These are phyloP conservation scores for Hordeum pubiflorum DNA, from an alignment of 202 grass and related monocot genomes.

Conservation along the genomic window DNA sequence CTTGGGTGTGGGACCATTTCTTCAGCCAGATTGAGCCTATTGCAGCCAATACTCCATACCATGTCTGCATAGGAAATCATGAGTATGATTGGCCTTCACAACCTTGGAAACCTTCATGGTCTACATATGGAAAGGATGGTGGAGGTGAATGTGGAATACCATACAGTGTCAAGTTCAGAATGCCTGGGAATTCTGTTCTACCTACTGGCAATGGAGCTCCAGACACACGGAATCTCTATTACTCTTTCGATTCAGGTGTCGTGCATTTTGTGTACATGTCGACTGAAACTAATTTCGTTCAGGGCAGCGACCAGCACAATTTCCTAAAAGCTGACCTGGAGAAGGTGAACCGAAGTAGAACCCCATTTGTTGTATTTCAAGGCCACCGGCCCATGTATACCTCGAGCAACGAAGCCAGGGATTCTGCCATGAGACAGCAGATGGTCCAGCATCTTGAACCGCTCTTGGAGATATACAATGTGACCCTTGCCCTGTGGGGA, in stretches of 20 bases:
- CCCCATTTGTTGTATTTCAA: slow-evolving; percentile 77
- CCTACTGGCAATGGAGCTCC: slow-evolving; percentile 74
- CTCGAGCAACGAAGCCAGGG: slow-evolving; percentile 62
- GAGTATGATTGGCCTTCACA: slow-evolving; percentile 94
- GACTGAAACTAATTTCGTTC: slow-evolving; percentile 79
- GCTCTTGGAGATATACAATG: slow-evolving; percentile 66
- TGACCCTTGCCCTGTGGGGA: slow-evolving; percentile 87
- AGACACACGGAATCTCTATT: slow-evolving; percentile 77
- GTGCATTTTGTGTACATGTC: slow-evolving; percentile 97
- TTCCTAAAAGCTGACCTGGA: slow-evolving; percentile 77
- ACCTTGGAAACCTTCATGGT: slow-evolving; percentile 81
- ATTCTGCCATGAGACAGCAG: slow-evolving; percentile 45
- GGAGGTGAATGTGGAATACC: slow-evolving; percentile 94
- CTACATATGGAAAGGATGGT: slow-evolving; percentile 66
- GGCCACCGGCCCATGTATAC: slow-evolving; percentile 96
- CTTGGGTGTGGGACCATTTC: slow-evolving; percentile 98
- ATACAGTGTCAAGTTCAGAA: slow-evolving; percentile 87
- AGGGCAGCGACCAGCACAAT: slow-evolving; percentile 70
- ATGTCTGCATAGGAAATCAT: slow-evolving; percentile 98
- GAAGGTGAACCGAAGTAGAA: slow-evolving; percentile 73
- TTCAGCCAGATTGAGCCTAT: slow-evolving; percentile 92
- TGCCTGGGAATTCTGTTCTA: slow-evolving; percentile 75
- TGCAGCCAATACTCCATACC: slow-evolving; percentile 67
- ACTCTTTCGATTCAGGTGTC: slow-evolving; percentile 75
- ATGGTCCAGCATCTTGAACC: slow-evolving; percentile 75